Evolutionary conservation across 2,329 filamentous ascomycete genomes (phyloP).

Genomic region (Pezicula rhizophila): DNA sequence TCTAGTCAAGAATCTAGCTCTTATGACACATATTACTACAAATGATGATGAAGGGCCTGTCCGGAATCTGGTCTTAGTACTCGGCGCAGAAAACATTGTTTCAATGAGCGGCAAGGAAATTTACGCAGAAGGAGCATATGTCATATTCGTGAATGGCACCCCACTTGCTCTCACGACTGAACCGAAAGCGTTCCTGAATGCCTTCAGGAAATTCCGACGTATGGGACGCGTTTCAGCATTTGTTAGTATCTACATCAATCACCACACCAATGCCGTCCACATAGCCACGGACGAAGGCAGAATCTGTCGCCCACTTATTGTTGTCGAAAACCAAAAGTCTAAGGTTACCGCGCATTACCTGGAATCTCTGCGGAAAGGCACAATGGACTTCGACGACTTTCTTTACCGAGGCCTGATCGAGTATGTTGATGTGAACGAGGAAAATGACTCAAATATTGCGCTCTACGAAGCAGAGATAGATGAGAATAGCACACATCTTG

Average conservation of each 20-base stretch:
- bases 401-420: slow-evolving; percentile 85
- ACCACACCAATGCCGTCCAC: slow-evolving; percentile 84
- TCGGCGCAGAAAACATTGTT: slow-evolving; percentile 79
- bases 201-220: slow-evolving; percentile 79
- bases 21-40: slow-evolving; percentile 99
- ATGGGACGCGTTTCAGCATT: slow-evolving; percentile 93
- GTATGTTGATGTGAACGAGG: slow-evolving; percentile 96
- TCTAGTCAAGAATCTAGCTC: slow-evolving; percentile 91
- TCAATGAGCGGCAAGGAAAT: slow-evolving; percentile 80
- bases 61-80: slow-evolving; percentile 74
- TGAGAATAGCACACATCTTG: slow-evolving; percentile 81
- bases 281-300: slow-evolving; percentile 96
- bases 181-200: slow-evolving; percentile 78
- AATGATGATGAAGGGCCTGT: slow-evolving; percentile 91
- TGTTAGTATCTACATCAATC: slow-evolving; percentile 93
- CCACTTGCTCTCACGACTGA: slow-evolving; percentile 81
- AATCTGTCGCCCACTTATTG: slow-evolving; percentile 91
- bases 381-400: slow-evolving; percentile 90
- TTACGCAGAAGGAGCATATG: slow-evolving; percentile 75
- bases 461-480: slow-evolving; percentile 82
- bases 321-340: slow-evolving; percentile 82
- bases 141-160: slow-evolving; percentile 93
- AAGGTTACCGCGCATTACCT: slow-evolving; percentile 76
- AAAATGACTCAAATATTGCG: slow-evolving; percentile 91
- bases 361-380: slow-evolving; percentile 73